phyloP scores from a whole-genome alignment of 139 green algal genomes.

The Picochlorum sp. region DNA sequence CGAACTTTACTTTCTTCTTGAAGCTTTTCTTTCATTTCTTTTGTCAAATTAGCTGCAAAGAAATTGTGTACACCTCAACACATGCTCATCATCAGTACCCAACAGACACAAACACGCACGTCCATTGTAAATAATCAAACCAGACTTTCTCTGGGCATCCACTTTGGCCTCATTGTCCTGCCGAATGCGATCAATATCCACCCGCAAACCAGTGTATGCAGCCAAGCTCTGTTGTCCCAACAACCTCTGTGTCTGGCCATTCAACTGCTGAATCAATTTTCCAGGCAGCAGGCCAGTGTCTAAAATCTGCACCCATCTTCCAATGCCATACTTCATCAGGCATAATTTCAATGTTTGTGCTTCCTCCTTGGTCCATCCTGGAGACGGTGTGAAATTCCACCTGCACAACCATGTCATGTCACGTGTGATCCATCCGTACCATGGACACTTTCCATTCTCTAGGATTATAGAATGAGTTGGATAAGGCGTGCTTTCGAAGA shows the following conservation, averaged over 20 bases:
- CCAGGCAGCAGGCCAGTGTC: conserved; percentile 72
- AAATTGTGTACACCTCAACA: neutral
- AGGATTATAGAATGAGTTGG: neutral
- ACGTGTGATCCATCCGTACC: neutral
- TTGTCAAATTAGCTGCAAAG: conserved; percentile 55
- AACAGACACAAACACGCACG: conserved; percentile 34
- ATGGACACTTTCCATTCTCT: neutral
- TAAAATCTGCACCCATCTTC: conserved; percentile 75
- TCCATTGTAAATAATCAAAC: conserved; percentile 76
- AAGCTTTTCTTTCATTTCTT: conserved; percentile 50
- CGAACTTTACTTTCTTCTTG: conserved; percentile 42
- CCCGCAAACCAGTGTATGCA: conserved; percentile 38
- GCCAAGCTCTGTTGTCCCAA: conserved; percentile 80
- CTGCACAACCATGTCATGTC: conserved; percentile 27
- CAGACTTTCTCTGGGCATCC: conserved; percentile 60
- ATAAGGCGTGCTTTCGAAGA: neutral
- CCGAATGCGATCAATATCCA: conserved; percentile 72
- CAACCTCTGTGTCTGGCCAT: conserved; percentile 78
- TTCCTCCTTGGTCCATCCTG: conserved; percentile 83
- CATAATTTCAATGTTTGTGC: conserved; percentile 64
- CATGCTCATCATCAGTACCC: neutral
- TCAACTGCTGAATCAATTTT: conserved; percentile 85
- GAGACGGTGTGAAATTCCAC: conserved; percentile 87
- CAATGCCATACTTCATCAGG: conserved; percentile 79
- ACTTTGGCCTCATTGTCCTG: conserved; percentile 55